These are phyloP conservation scores for Oryza punctata DNA, from an alignment of 176 grass and related monocot genomes.

Conservation along the genomic window DNA sequence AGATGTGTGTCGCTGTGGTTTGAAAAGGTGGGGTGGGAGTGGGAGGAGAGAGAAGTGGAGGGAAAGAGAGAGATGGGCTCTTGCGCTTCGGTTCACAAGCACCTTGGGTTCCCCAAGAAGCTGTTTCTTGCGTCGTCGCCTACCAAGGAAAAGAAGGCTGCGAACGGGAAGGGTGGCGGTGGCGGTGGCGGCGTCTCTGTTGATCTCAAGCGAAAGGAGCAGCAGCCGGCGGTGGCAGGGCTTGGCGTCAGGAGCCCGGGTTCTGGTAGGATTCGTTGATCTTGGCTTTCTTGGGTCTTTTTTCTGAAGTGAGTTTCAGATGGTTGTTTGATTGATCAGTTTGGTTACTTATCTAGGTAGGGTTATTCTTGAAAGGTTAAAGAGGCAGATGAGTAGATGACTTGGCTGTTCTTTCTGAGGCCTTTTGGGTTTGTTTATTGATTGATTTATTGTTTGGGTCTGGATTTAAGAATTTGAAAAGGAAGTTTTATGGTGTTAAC, in stretches of 20 bases:
- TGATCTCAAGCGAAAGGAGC: conserved; percentile 44
- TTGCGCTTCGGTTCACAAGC: conserved; percentile 75
- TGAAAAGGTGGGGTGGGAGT: neutral
- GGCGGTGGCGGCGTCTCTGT: conserved; percentile 46
- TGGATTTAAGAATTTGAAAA: conserved; percentile 17
- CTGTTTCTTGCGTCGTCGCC: conserved; percentile 57
- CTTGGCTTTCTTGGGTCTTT: conserved; percentile 2
- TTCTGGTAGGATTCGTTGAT: conserved; percentile 60
- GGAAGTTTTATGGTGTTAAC: conserved; percentile 10
- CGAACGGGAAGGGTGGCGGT: conserved; percentile 40
- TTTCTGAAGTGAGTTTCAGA: conserved; percentile 1
- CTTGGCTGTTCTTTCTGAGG: conserved; percentile 12
- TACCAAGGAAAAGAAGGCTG: conserved; percentile 51
- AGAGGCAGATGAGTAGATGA: conserved; percentile 26
- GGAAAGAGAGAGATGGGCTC: conserved; percentile 61
- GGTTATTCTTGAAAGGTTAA: conserved; percentile 10
- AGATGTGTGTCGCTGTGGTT: conserved; percentile 3
- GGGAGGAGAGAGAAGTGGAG: neutral
- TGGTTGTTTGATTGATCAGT: conserved; percentile 13
- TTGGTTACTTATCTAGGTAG: neutral
- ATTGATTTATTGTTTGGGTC: conserved; percentile 18
- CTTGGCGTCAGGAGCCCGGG: conserved; percentile 45
- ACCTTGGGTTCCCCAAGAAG: conserved; percentile 50
- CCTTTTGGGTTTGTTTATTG: conserved; percentile 31
- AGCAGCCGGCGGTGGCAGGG: neutral